These are phyloP conservation scores for Neopestalotiopsis rosae DNA, from an alignment of 2,329 filamentous ascomycete genomes.

Conservation along the genomic window DNA sequence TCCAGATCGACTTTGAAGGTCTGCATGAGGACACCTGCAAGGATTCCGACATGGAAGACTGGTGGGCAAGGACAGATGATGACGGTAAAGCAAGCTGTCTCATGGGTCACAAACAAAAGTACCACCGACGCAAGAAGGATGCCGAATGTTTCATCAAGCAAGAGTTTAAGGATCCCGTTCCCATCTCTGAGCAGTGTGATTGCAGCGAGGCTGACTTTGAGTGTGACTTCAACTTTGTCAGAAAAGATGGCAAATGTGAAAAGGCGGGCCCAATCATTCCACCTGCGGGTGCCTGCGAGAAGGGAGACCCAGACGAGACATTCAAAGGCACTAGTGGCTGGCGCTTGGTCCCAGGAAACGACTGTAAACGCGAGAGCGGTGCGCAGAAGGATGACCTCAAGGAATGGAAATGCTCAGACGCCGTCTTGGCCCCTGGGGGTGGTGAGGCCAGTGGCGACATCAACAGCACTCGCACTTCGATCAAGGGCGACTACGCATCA, in stretches of 20 bases:
- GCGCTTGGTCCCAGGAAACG: conserved; percentile 86
- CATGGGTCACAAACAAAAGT: conserved; percentile 95
- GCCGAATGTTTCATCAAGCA: conserved; percentile 88
- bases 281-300: conserved; percentile 76
- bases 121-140: conserved; percentile 81
- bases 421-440: conserved; percentile 49
- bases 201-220: conserved; percentile 89
- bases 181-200: conserved; percentile 75
- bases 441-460: conserved; percentile 73
- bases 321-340: conserved; percentile 91
- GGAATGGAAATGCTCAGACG: conserved; percentile 77
- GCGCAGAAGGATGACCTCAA: conserved; percentile 73
- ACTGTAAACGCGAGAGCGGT: conserved; percentile 66
- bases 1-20: conserved; percentile 82
- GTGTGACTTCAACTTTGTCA: conserved; percentile 91
- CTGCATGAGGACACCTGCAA: conserved; percentile 82
- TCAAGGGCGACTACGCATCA: conserved; percentile 60
- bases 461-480: conserved; percentile 61
- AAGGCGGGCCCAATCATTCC: conserved; percentile 65
- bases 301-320: conserved; percentile 66
- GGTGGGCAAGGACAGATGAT: conserved; percentile 82
- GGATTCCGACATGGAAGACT: conserved; percentile 81
- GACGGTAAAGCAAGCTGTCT: conserved; percentile 84
- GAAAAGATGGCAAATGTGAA: conserved; percentile 72
- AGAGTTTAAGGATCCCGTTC: conserved; percentile 79